These are phyloP conservation scores for Debaryomyces fabryi DNA, from an alignment of 1,139 yeast genomes.

Conservation along the genomic window DNA sequence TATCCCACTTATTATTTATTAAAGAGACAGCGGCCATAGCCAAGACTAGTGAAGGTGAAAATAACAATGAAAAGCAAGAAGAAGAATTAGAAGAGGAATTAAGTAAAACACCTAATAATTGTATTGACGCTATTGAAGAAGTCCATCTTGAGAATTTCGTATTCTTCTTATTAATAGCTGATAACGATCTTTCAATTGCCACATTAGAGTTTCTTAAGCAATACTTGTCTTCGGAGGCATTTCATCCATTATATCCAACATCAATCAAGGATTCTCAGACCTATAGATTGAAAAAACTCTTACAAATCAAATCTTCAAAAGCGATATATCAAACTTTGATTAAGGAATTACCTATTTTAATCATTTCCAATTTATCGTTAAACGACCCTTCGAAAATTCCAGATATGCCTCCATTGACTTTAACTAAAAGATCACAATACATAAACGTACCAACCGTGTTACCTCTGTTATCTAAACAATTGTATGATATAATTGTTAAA, in stretches of 20 bases:
- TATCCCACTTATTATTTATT: slow-evolving; percentile 45
- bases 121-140: slow-evolving; percentile 43
- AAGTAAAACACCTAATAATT: slow-evolving; percentile 35
- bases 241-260: slow-evolving; percentile 33
- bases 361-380: slow-evolving; percentile 41
- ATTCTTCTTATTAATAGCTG: slow-evolving; percentile 38
- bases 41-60: slow-evolving; percentile 24
- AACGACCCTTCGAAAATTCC: slow-evolving; percentile 26
- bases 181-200: slow-evolving; percentile 36
- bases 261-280: slow-evolving; percentile 38
- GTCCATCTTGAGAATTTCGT: slow-evolving; percentile 36
- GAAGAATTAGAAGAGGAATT: slow-evolving; percentile 22
- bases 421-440: slow-evolving; percentile 39
- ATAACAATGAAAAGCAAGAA: slow-evolving; percentile 46
- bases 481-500: slow-evolving; percentile 61
- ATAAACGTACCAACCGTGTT: slow-evolving; percentile 56
- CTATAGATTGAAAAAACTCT: slow-evolving; percentile 34
- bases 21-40: slow-evolving; percentile 23
- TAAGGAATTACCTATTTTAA: slow-evolving; percentile 63
- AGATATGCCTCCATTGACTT: slow-evolving; percentile 25
- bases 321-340: slow-evolving; percentile 52
- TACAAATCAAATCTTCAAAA: slow-evolving; percentile 31
- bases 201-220: slow-evolving; percentile 43
- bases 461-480: slow-evolving; percentile 61
- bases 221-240: slow-evolving; percentile 43